A percentile compares a stretch with the other conserved stretches of the same genome.
Conservation (phyloP, 1,139 yeast genomes). For the Candida sanyaensis region DNA sequence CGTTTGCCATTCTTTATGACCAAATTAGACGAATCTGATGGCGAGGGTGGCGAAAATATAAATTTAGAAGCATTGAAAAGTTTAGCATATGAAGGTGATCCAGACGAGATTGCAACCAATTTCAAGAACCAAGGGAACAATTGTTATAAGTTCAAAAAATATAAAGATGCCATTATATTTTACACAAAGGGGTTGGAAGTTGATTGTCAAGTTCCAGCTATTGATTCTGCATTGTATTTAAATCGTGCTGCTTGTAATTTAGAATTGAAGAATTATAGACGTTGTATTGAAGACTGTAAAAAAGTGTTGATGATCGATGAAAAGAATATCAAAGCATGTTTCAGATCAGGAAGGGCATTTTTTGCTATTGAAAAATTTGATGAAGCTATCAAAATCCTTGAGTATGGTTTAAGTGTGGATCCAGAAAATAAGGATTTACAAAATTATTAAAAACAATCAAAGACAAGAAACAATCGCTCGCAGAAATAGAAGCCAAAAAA, state of each 20-base stretch:
- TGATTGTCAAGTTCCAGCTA: slow-evolving; percentile 51
- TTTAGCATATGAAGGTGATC: slow-evolving; percentile 94
- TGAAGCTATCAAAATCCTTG: slow-evolving; percentile 69
- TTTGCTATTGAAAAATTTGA: slow-evolving; percentile 64
- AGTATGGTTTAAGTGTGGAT: slow-evolving; percentile 66
- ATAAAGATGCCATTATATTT: slow-evolving; percentile 71
- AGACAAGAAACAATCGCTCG: slow-evolving; percentile 38
- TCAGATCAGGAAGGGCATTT: slow-evolving; percentile 82
- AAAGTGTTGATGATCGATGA: slow-evolving; percentile 67
- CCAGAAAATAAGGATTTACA: slow-evolving; percentile 56
- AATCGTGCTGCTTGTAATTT: slow-evolving; percentile 93
- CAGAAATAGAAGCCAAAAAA: slow-evolving; percentile 29
- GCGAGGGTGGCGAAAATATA: slow-evolving; percentile 73
- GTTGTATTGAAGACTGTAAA: slow-evolving; percentile 85
- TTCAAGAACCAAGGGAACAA: slow-evolving; percentile 95
- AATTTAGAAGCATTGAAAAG: slow-evolving; percentile 88
- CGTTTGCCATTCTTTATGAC: slow-evolving; percentile 95
- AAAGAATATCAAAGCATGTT: slow-evolving; percentile 78
- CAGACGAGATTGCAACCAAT: slow-evolving; percentile 85
- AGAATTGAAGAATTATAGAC: slow-evolving; percentile 80
- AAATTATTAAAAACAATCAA: slow-evolving; percentile 39
- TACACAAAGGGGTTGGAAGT: slow-evolving; percentile 82
- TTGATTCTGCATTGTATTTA: slow-evolving; percentile 65
- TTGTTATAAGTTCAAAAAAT: slow-evolving; percentile 69
- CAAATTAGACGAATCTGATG: slow-evolving; percentile 73